These are phyloP conservation scores for Picochlorum sp. DNA, from an alignment of 139 green algal species.

Conservation along the genomic window DNA sequence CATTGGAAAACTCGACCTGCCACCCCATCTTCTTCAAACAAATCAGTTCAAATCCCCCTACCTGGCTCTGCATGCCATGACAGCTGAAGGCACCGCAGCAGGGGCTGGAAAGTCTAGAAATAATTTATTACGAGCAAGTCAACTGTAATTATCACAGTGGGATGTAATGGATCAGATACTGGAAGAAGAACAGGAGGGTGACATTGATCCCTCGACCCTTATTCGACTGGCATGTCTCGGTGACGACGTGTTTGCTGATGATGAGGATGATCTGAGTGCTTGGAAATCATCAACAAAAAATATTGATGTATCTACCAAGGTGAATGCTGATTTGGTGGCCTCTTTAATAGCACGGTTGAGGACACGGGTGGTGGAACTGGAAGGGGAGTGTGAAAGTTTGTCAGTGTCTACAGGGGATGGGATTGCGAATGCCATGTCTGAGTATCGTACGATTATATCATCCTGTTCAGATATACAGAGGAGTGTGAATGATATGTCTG, in stretches of 20 bases:
- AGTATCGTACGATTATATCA: not conserved
- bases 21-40: slow-evolving; percentile 43
- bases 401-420: not conserved
- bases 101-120: slow-evolving; percentile 47
- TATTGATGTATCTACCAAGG: not conserved
- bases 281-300: slow-evolving; percentile 3
- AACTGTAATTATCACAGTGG: not conserved
- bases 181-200: too few relatives aligned
- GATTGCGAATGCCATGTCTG: not conserved
- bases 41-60: slow-evolving; percentile 38
- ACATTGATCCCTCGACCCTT: too few relatives aligned
- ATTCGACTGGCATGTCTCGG: too few relatives aligned
- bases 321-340: not conserved
- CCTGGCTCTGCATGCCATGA: slow-evolving; percentile 46
- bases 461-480: slow-evolving; percentile 2
- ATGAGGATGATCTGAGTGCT: not conserved
- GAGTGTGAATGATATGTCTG: not conserved
- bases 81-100: slow-evolving; percentile 47
- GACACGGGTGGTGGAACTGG: not conserved
- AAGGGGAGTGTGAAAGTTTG: not conserved
- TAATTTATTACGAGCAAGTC: slow-evolving; percentile 29
- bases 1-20: slow-evolving; percentile 61
- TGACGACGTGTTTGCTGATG: not conserved
- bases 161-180: too few relatives aligned
- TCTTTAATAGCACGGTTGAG: not conserved